Evolutionary conservation across 495 filamentous ascomycete genomes (phyloP).

Genomic region (Xylaria telfairii): DNA sequence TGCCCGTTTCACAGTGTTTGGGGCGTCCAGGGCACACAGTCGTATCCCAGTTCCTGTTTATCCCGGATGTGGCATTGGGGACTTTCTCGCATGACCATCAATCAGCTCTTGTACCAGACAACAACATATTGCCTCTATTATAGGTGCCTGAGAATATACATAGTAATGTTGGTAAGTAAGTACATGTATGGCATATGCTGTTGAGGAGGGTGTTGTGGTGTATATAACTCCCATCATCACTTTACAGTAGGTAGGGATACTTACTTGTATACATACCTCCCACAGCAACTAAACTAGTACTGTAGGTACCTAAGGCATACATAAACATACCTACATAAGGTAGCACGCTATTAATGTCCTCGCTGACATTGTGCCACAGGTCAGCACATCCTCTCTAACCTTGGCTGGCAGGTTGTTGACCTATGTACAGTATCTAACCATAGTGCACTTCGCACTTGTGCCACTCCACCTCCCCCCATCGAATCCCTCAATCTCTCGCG

Average conservation of each 20-base stretch:
- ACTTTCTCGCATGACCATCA: slow-evolving; percentile 5
- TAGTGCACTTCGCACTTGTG: neutral
- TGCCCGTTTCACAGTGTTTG: slow-evolving; percentile 1
- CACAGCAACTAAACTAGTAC: too few relatives aligned
- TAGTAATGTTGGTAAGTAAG: too few relatives aligned
- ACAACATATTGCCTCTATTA: neutral
- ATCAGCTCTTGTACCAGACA: neutral
- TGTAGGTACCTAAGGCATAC: too few relatives aligned
- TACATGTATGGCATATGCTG: too few relatives aligned
- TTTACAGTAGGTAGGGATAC: too few relatives aligned
- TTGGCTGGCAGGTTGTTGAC: neutral
- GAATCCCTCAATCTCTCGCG: neutral
- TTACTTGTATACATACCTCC: too few relatives aligned
- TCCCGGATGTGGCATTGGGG: slow-evolving; percentile 3
- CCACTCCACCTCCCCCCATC: slow-evolving; percentile 12
- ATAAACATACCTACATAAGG: too few relatives aligned
- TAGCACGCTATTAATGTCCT: neutral
- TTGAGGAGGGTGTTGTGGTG: too few relatives aligned
- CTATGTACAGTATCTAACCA: too few relatives aligned
- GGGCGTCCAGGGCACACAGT: neutral
- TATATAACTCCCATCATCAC: too few relatives aligned
- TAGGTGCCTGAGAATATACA: neutral
- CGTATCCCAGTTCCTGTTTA: slow-evolving; percentile 13
- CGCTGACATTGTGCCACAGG: slow-evolving; percentile 11
- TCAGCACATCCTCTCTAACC: slow-evolving; percentile 3